A percentile compares a stretch with the other conserved stretches of the same genome.
Conservation (phyloP, 805 yeast species). For the Sungouiozyma intestinalis region DNA sequence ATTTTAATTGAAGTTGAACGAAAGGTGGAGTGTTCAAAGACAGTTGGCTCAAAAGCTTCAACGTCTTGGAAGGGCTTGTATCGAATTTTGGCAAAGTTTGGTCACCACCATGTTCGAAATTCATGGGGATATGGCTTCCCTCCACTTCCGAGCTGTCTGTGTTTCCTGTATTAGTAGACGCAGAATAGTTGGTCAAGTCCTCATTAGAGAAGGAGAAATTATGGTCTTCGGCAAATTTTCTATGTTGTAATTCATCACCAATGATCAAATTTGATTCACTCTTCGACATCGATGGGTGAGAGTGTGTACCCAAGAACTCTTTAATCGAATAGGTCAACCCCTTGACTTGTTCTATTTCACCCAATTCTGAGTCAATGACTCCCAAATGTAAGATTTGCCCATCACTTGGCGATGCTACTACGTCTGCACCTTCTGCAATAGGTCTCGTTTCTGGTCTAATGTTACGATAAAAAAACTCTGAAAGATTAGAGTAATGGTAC, state of each 20-base stretch:
- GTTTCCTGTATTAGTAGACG: background rate
- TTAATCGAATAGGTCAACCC: conserved; percentile 90
- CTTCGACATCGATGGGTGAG: conserved; percentile 27
- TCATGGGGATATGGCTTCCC: conserved; percentile 20
- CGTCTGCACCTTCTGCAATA: conserved; percentile 45
- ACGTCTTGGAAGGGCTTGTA: conserved; percentile 25
- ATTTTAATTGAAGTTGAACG: conserved; percentile 5
- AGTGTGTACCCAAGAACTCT: conserved; percentile 63
- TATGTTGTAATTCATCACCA: conserved; percentile 40
- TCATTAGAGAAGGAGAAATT: conserved; percentile 36
- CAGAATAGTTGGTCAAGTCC: background rate
- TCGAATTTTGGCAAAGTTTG: conserved; percentile 34
- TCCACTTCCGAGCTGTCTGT: conserved; percentile 7
- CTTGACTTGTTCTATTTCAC: conserved; percentile 92
- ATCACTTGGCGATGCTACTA: conserved; percentile 81
- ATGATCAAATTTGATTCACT: conserved; percentile 20
- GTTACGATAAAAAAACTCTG: conserved; percentile 84
- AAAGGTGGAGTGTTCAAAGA: conserved; percentile 14
- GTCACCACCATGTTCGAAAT: conserved; percentile 60
- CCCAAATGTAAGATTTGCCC: conserved; percentile 87
- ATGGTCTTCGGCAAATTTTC: conserved; percentile 67
- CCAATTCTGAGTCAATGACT: conserved; percentile 49
- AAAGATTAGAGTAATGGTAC: conserved; percentile 61
- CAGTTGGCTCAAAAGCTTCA: conserved; percentile 31
- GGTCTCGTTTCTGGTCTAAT: conserved; percentile 75